Base-by-base conservation (phyloP, 257 asterid genomes). In the Striga asiatica region DNA sequence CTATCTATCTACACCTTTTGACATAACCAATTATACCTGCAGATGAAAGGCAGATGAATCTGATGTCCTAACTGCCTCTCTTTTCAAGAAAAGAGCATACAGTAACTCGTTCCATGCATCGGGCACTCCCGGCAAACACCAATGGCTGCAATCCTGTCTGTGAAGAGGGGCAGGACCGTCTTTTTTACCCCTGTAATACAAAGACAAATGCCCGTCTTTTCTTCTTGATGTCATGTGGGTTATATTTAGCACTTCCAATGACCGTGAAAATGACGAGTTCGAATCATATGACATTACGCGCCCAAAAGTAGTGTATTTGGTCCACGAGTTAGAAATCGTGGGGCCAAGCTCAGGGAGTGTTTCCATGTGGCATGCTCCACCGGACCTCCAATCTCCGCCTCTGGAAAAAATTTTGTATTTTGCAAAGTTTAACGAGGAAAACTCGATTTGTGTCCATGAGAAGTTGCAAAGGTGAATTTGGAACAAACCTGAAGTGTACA, bases 111-210 rank as follows among this genome's bases (percentile, higher is more conserved):
- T 88, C 96, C 96, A 88, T 23, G 93, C 43, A 60, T 88, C 96
- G 1, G 94, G 97, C 4, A 89, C 83, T 2, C 97, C 97, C 0
- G 97, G 97, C 18, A 89, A 70, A 32, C 96, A 89, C 97, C 97
- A 89, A 56, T 89, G 97, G 76, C 97, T 89, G 78, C 97, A 89
- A 62, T 89, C 97, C 64, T 89, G 96, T 71, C 83, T 61, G 56
- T 66, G 83, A 42, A 74, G 32, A 28, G 94, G 74, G 0, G 86
- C 89, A 5, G 76, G 85, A 17, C 93, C 82, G 0, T 11, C 16
- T 2, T 25, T 27, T 20, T 81, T 83, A 8, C 94, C 93, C 68
- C 83, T 68, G 75, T 89, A 89, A 46, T 85, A 85, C 58, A 85
- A 13, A n/a, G 97, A 89, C 6, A 93, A 76, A 59, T 85, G 97